Evolutionary conservation across 2,329 filamentous ascomycete genomes (phyloP).

Genomic region (Botryotinia globosa): DNA sequence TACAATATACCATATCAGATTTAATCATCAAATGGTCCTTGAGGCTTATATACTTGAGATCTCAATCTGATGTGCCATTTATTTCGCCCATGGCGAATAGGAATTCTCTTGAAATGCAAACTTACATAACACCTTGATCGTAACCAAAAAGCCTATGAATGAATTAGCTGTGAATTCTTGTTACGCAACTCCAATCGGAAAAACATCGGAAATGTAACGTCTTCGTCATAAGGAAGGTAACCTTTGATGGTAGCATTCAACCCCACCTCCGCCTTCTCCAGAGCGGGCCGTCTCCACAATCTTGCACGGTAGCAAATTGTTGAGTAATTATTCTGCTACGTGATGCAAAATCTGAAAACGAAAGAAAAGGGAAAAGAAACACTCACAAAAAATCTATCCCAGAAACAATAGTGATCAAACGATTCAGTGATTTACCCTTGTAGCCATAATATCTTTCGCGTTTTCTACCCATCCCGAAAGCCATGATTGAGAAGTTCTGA

Average conservation of each 20-base stretch:
- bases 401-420: conserved; percentile 67
- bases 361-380: conserved; percentile 31
- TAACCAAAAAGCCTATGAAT: conserved; percentile 44
- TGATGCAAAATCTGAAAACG: background rate
- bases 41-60: background rate
- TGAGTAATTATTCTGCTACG: background rate
- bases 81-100: background rate
- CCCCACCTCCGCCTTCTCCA: conserved; percentile 1
- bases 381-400: conserved; percentile 66
- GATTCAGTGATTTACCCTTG: conserved; percentile 62
- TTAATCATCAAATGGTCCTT: background rate
- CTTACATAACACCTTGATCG: conserved; percentile 40
- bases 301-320: background rate
- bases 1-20: background rate
- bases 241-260: background rate
- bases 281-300: conserved; percentile 3
- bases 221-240: background rate
- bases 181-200: background rate
- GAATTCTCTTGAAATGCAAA: background rate
- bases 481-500: conserved; percentile 17
- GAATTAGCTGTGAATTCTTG: background rate
- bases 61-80: background rate
- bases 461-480: conserved; percentile 11
- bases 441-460: conserved; percentile 58
- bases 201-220: conserved; percentile 9